Evolutionary conservation across 306 rosid genomes (phyloP).

Genomic region (Sicyos baderoa): DNA sequence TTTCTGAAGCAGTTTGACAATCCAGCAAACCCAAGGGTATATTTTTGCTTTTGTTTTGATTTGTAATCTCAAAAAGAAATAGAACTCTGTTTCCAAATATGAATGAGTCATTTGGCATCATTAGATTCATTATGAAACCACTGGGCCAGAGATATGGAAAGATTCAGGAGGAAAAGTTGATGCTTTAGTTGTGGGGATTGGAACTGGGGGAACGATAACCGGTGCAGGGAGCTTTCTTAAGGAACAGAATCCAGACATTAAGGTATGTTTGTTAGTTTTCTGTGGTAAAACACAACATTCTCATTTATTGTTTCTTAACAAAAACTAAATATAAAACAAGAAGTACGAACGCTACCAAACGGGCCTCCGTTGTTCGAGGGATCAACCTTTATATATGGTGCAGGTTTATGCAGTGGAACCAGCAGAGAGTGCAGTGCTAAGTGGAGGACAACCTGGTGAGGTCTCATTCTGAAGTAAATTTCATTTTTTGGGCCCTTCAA

Average conservation of each 20-base stretch:
- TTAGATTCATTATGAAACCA: slow-evolving; percentile 79
- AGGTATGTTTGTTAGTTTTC: slow-evolving; percentile 35
- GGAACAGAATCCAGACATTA: slow-evolving; percentile 54
- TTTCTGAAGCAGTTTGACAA: slow-evolving; percentile 50
- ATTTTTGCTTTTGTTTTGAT: not conserved
- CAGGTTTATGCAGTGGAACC: slow-evolving; percentile 81
- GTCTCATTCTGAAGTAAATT: not conserved
- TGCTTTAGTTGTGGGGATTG: slow-evolving; percentile 58
- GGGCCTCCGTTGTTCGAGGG: not conserved
- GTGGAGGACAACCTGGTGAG: slow-evolving; percentile 66
- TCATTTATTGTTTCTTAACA: not conserved
- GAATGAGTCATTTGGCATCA: not conserved
- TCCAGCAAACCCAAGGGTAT: slow-evolving; percentile 58
- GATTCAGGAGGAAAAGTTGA: slow-evolving; percentile 62
- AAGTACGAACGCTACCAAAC: not conserved
- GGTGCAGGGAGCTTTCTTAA: slow-evolving; percentile 68
- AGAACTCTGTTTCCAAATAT: not conserved
- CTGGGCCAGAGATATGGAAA: slow-evolving; percentile 90
- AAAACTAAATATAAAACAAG: not conserved
- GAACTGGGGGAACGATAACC: slow-evolving; percentile 69
- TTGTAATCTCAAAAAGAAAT: not conserved
- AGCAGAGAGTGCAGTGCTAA: slow-evolving; percentile 59
- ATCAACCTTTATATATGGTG: not conserved
- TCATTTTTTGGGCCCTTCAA: not conserved
- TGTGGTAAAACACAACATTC: not conserved